phyloP scores from a whole-genome alignment of 2,329 filamentous ascomycete genomes.

The Aspergillus sp. region DNA sequence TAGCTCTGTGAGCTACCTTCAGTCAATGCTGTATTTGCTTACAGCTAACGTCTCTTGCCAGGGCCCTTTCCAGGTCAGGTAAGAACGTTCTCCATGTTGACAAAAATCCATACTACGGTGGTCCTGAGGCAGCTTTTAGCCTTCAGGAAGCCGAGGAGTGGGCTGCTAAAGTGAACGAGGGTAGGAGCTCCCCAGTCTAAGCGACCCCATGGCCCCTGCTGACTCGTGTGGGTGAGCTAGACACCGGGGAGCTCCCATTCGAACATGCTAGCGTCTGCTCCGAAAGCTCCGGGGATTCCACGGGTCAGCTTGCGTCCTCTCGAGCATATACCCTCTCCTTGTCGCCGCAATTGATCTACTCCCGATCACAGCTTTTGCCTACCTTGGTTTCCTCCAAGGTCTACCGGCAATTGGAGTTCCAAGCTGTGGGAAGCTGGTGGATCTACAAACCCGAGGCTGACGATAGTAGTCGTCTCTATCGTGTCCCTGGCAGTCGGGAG shows the following conservation, averaged over 20 bases:
- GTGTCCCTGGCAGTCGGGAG: slow-evolving; percentile 85
- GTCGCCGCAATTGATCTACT: slow-evolving; percentile 83
- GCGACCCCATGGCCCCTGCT: slow-evolving; percentile 16
- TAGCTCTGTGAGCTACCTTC: slow-evolving; percentile 65
- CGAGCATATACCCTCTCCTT: slow-evolving; percentile 81
- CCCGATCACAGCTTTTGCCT: slow-evolving; percentile 73
- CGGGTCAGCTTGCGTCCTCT: slow-evolving; percentile 48
- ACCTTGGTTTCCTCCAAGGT: slow-evolving; percentile 86
- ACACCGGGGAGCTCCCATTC: slow-evolving; percentile 38
- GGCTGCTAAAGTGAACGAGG: slow-evolving; percentile 54
- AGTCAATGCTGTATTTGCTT: slow-evolving; percentile 19
- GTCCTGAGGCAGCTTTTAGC: slow-evolving; percentile 79
- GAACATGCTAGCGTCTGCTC: slow-evolving; percentile 40
- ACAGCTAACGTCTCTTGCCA: slow-evolving; percentile 62
- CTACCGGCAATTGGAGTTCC: slow-evolving; percentile 87
- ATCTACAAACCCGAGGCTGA: slow-evolving; percentile 53
- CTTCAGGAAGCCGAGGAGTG: slow-evolving; percentile 79
- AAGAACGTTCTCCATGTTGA: slow-evolving; percentile 93
- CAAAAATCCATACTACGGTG: slow-evolving; percentile 84
- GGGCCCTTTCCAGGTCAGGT: slow-evolving; percentile 85
- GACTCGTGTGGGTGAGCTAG: slow-evolving; percentile 32
- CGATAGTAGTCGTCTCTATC: slow-evolving; percentile 52
- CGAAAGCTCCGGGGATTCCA: slow-evolving; percentile 20
- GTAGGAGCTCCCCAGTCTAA: slow-evolving; percentile 28
- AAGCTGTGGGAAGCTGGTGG: slow-evolving; percentile 91